Percentiles rank a stretch among this genome's conserved stretches.
Conservation (phyloP, 768 basidiomycete species). For the Boletus tylopilopsis region DNA sequence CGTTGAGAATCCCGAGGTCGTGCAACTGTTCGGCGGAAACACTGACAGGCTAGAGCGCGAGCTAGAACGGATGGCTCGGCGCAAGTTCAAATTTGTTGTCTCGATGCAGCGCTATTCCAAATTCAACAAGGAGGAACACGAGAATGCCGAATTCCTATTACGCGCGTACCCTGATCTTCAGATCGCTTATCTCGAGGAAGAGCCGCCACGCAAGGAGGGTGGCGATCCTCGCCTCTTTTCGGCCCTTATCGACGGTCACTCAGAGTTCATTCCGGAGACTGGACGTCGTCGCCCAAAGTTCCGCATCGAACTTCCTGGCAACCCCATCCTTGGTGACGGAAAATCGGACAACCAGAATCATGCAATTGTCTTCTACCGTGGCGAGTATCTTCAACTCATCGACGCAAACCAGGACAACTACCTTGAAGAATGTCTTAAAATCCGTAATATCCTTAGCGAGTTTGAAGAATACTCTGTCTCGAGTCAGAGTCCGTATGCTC, state of each 20-base stretch:
- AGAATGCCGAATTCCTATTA: conserved; percentile 96
- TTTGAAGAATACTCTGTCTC: conserved; percentile 92
- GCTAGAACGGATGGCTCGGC: conserved; percentile 93
- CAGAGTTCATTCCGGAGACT: conserved; percentile 87
- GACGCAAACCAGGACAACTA: conserved; percentile 99
- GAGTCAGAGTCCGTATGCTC: conserved; percentile 87
- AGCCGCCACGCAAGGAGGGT: conserved; percentile 88
- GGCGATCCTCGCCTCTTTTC: conserved; percentile 96
- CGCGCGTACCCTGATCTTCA: conserved; percentile 98
- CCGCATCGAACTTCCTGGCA: conserved; percentile 96
- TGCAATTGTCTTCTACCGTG: conserved; percentile 98
- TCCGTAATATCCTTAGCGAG: conserved; percentile 95
- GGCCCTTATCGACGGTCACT: conserved; percentile 95
- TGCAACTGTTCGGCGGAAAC: conserved; percentile 95
- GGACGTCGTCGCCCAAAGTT: conserved; percentile 93
- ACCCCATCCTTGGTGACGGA: conserved; percentile 98
- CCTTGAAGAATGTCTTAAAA: conserved; percentile 98
- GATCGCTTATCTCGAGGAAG: conserved; percentile 98
- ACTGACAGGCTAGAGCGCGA: conserved; percentile 96
- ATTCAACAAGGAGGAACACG: conserved; percentile 99
- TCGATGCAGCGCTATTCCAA: conserved; percentile 99
- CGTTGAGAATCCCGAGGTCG: conserved; percentile 98
- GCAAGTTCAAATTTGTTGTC: conserved; percentile 99
- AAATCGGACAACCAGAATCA: conserved; percentile 99
- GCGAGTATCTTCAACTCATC: conserved; percentile 98